Conservation (phyloP, 2,329 filamentous ascomycete species). For the Tolypocladium capitatum region DNA sequence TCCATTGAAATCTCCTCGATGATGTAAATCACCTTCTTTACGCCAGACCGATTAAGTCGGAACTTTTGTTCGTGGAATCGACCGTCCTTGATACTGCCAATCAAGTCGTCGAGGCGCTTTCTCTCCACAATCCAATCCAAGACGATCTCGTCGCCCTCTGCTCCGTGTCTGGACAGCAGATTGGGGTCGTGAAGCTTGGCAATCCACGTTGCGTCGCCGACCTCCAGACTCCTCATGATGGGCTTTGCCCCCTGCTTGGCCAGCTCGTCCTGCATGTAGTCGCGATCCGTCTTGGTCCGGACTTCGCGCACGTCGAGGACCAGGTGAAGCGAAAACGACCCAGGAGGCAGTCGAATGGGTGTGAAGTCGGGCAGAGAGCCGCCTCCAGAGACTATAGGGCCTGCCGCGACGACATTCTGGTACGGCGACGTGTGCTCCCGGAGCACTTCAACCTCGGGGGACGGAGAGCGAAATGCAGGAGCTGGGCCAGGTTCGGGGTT, state of each 20-base stretch:
- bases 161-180: slow-evolving; percentile 41
- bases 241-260: slow-evolving; percentile 50
- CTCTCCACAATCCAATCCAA: slow-evolving; percentile 73
- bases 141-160: slow-evolving; percentile 56
- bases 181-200: slow-evolving; percentile 53
- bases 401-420: slow-evolving; percentile 27
- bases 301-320: slow-evolving; percentile 66
- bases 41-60: slow-evolving; percentile 55
- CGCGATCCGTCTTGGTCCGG: slow-evolving; percentile 56
- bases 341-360: slow-evolving; percentile 48
- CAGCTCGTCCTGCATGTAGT: slow-evolving; percentile 65
- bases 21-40: slow-evolving; percentile 67
- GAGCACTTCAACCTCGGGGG: background rate
- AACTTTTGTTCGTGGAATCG: slow-evolving; percentile 80
- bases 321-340: slow-evolving; percentile 58
- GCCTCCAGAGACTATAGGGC: slow-evolving; percentile 15
- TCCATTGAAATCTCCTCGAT: slow-evolving; percentile 60
- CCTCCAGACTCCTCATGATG: slow-evolving; percentile 53
- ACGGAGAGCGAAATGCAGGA: background rate
- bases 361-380: slow-evolving; percentile 32
- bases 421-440: slow-evolving; percentile 12
- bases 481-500: background rate
- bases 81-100: slow-evolving; percentile 71
- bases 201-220: slow-evolving; percentile 70
- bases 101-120: slow-evolving; percentile 66